Base-by-base conservation (phyloP, 139 green algal genomes). In the Tetraselmis chui region DNA sequence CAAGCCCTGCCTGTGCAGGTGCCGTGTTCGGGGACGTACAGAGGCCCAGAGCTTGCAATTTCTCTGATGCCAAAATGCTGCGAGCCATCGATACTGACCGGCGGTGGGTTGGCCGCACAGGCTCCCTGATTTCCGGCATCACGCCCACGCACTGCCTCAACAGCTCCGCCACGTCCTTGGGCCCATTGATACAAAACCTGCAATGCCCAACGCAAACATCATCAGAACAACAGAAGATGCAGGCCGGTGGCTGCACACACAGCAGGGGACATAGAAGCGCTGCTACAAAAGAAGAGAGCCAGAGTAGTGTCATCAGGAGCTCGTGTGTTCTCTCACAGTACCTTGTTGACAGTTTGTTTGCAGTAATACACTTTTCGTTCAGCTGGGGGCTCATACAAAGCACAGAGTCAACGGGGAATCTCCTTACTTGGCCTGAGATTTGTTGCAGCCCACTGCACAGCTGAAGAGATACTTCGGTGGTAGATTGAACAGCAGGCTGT, bases 401-500 rank as follows among this genome's bases (percentile, higher is more conserved):
- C 1, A 5, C 18, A 59, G 45, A 23, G 27, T n/a, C 27, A 1
- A 1, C 28, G 24, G 59, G n/a, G 77, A 59, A 22, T 25, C 32
- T 2, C 2, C 81, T 27, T 76, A 90, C 45, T 87, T 88, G 5
- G 91, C 91, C 76, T 88, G 87, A 1, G 86, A 91, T 2, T 85
- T 80, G 28, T 86, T 89, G 32, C 92, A 87, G 0, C 93, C 93
- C 0, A 97, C 94, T 1, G 94, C 95, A 84, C 93, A 97, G 0
- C 94, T 97, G 88, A 93, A 98, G n/a, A 97, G 80, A 84, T 92
- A 85, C 24, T 88, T 82, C 29, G 94, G 93, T 1, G 93, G 94
- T 83, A 98, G 45, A 5, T 67, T 88, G 76, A 96, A 81, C 0
- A 84, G 87, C 31, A 88, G 75, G 23, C 81, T 18, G 18, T 67